Percentiles rank a stretch among this genome's conserved stretches.
These are phyloP conservation scores for Chimonanthus praecox DNA, from an alignment of 164 flowering plant genomes.

Conservation along the genomic window DNA sequence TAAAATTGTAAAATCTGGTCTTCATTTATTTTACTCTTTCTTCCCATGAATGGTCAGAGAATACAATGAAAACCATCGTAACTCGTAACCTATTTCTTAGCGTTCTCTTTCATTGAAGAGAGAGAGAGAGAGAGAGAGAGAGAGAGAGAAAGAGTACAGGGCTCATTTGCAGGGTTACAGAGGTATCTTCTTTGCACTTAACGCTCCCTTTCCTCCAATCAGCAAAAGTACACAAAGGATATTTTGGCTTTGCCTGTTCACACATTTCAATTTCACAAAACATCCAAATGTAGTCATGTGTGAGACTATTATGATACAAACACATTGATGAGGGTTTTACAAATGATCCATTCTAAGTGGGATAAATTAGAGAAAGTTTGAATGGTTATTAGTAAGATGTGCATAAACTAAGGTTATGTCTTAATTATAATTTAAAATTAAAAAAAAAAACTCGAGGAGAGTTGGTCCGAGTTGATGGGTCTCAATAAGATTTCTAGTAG, in stretches of 20 bases:
- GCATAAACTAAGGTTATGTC: too few relatives aligned
- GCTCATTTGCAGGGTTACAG: constrained; percentile 11
- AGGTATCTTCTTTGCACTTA: constrained; percentile 13
- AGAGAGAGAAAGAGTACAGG: constrained; percentile 11
- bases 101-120: not conserved
- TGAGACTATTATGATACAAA: too few relatives aligned
- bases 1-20: not conserved
- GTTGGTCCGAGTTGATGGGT: too few relatives aligned
- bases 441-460: too few relatives aligned
- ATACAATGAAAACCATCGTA: not conserved
- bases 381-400: too few relatives aligned
- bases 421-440: too few relatives aligned
- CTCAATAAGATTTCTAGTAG: too few relatives aligned
- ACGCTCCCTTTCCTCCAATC: not conserved
- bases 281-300: not conserved
- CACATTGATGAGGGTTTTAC: too few relatives aligned
- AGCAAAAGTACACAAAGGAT: constrained; percentile 5
- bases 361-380: too few relatives aligned
- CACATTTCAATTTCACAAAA: not conserved
- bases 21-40: not conserved
- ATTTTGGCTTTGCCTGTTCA: not conserved
- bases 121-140: constrained; percentile 8
- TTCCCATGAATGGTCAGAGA: constrained; percentile 35
- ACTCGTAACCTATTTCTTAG: constrained; percentile 4
- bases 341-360: too few relatives aligned